Conservation (phyloP, 2,329 filamentous ascomycete species). For the Sporothrix variecibatus region DNA sequence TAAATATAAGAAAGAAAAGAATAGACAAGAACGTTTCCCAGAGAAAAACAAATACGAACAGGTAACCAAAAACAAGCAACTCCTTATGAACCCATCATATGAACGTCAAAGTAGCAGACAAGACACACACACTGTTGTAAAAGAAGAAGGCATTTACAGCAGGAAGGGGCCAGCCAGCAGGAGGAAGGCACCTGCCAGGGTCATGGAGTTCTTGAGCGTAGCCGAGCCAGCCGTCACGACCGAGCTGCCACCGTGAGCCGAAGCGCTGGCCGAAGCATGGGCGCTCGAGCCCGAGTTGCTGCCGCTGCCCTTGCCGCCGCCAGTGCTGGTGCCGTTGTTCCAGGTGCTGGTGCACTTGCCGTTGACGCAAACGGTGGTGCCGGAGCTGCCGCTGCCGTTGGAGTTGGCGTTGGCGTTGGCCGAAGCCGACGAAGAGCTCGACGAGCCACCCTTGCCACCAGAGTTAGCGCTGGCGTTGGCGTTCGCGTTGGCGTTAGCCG, state of each 20-base stretch:
- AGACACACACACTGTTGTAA: neutral
- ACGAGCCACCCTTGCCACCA: neutral
- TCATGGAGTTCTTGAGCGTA: conserved; percentile 29
- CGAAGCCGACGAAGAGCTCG: neutral
- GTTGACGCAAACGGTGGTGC: conserved; percentile 19
- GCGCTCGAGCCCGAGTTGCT: neutral
- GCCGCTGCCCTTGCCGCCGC: neutral
- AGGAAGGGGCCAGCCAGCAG: conserved; percentile 26
- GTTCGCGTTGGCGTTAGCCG: neutral
- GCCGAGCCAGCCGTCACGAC: conserved; percentile 29
- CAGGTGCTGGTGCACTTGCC: conserved; percentile 14
- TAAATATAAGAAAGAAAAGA: neutral
- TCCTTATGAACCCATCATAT: conserved; percentile 18
- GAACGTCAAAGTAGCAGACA: neutral
- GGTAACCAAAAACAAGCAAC: neutral
- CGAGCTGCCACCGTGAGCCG: neutral
- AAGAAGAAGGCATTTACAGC: conserved; percentile 19
- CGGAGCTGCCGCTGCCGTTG: conserved; percentile 1
- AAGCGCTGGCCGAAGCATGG: neutral
- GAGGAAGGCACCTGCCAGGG: conserved; percentile 22
- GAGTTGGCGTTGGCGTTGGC: conserved; percentile 9
- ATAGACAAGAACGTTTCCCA: neutral
- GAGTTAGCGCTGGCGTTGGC: conserved; percentile 14
- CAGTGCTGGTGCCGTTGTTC: conserved; percentile 7
- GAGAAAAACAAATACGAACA: neutral